Evolutionary conservation across 2,329 filamentous ascomycete species (phyloP), one percentile per base, ranked within the genome.

Genomic region (Clarireedia paspali): DNA sequence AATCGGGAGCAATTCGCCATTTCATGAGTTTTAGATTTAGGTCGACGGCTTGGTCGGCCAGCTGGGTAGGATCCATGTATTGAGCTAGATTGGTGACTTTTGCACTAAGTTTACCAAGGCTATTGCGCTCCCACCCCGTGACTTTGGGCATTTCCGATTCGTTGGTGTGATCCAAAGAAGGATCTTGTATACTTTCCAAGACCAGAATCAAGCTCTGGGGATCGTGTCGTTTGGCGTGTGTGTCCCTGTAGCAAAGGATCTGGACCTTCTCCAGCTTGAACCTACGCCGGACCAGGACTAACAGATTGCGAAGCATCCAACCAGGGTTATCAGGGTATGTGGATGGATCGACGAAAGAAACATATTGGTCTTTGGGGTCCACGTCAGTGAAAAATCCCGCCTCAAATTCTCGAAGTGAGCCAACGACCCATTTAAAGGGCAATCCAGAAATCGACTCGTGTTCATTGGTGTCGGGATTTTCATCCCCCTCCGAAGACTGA

Each of bases 11-110:
- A 65, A 99, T 90, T 40, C 94, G 85, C 94, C 94, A 99, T 74
- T 96, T 99, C 85, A 99, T 99, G 57, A 99, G 79, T 73, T 97
- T 97, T 58, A 97, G 77, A 67, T 99, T 99, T 57, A 99, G 79
- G 67, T 99, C 94, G 9, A 97, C 92, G 0, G 91, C 91, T 69
- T 95, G 91, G 68, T 97, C 91, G 23, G 94, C 94, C 17, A 97
- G 77, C 66, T 85, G 85, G 36, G 80, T 77, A 6, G 94, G 92
- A 67, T 99, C 91, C 87, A 99, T 92, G 65, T 96, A 95, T 65
- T 94, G 90, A 20, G 88, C 87, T 7, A 99, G 77, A 66, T 95
- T 90, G 14, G 90, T 89, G 17, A 87, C 80, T 62, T 88, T 85
- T 15, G 88, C 84, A 17, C 83, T 82, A 17, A 97, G 76, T 68